Base-by-base conservation (phyloP, 257 asterid genomes). In the Jaltomata sinuosa region DNA sequence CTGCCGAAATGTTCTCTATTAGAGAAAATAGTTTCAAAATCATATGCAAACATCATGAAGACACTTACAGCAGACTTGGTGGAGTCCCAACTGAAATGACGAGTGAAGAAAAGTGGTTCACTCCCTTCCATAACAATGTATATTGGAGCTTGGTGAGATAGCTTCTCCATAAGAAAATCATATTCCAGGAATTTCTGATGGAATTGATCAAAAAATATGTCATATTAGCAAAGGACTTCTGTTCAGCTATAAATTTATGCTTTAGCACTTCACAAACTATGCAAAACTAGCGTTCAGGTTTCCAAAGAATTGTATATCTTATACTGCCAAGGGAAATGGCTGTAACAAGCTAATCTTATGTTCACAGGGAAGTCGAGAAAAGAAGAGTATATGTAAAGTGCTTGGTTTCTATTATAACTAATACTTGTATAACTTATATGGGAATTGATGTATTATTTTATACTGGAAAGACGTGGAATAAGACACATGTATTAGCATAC, bases 1-100 rank as follows among this genome's bases (percentile, higher is more conserved):
- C 99, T 96, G 95, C 62, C 89, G 79, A 84, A 86, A 31, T 36
- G 78, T 47, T 67, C 14, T 52, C 62, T 81, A 83, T 85, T 88
- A 84, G 83, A 36, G 82, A 87, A 76, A 64, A 68, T 54, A 76
- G 62, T 27, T 29, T 65, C 68, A 67, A 76, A 76, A 49, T 76
- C 81, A 76, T 27, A 76, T 47, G 81, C 27, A 47, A 74, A 76
- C 81, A 76, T 49, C 62, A 85, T 53, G 65, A 83, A 49, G 81
- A 78, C 88, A 89, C 99, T 93, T 88, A 95, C 99, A 19, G 90
- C 88, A 87, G 94, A 91, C 91, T 91, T 94, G 36, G 91, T 69
- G 31, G 96, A 91, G 90, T 95, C 99, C 99, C 99, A 97, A 69
- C 92, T 87, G 91, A 95, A 97, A 84, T 95, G 95, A 67, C 98